Evolutionary conservation across 352 stramenopile species (phyloP).

Genomic region (Phytopythium oedochilum): DNA sequence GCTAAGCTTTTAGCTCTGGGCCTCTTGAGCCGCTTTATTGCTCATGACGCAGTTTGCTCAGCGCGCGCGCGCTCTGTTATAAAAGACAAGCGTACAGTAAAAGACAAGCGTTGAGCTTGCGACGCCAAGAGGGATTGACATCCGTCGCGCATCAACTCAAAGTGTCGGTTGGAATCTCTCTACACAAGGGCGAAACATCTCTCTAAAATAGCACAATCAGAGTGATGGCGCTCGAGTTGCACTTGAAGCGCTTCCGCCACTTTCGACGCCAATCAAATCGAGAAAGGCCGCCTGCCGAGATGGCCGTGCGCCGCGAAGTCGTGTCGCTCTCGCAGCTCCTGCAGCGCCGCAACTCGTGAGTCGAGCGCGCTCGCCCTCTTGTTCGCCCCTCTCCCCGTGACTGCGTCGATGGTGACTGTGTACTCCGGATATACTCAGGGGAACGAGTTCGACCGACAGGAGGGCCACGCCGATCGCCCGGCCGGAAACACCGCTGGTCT

Average conservation of each 20-base stretch:
- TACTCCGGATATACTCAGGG: background rate
- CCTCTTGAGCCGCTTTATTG: too few relatives aligned
- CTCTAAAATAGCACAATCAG: background rate
- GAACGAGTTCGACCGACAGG: background rate
- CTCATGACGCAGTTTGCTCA: too few relatives aligned
- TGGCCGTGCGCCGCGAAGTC: conserved; percentile 64
- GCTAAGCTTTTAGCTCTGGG: too few relatives aligned
- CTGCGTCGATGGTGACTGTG: background rate
- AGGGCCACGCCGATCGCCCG: background rate
- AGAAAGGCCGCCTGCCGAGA: conserved; percentile 9
- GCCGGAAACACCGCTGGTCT: background rate
- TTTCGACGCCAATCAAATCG: background rate
- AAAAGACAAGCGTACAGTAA: too few relatives aligned
- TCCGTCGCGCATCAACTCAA: too few relatives aligned
- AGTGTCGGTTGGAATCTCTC: background rate
- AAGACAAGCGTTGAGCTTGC: too few relatives aligned
- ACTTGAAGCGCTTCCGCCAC: background rate
- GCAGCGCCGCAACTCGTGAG: conserved; percentile 36
- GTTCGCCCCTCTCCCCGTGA: background rate
- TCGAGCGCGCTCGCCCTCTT: background rate
- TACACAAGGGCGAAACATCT: background rate
- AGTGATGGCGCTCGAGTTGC: conserved; percentile 3
- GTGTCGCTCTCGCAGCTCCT: conserved; percentile 73
- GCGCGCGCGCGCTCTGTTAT: too few relatives aligned
- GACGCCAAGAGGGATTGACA: too few relatives aligned